Evolutionary conservation across 108 stramenopile species (phyloP), one percentile per base, ranked within the genome.

Genomic region (Fistulifera solaris): DNA sequence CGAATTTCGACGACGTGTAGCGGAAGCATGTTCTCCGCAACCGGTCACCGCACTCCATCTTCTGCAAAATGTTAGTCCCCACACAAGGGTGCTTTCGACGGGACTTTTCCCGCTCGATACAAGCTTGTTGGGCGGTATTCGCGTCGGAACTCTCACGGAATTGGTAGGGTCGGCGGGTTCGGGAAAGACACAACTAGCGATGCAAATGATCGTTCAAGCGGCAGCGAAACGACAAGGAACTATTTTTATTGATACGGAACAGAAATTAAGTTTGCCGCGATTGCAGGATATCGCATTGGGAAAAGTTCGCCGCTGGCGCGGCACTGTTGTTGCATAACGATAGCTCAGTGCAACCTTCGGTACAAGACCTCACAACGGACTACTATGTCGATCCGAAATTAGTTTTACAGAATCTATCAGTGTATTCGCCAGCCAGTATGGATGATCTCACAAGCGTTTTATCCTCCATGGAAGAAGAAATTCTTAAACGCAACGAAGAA

Each of bases 211-310:
- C 40, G 50, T 85, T 4, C 47, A 62, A 45, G 85, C 87, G n/a
- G 83, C 84, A 19, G 73, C 46, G 26, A 54, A 60, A 1, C 63
- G 66, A 18, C 78, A 78, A 31, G 84, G 84, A 17, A 27, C 70
- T 14, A 69, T 92, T 14, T 92, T 81, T 38, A 71, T 92, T 47
- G 90, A 92, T 55, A 75, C 90, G 10, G 90, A 92, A 70, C 65
- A 62, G 51, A 91, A 87, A 71, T 27, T 91, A 48, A 82, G 67
- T 28, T 54, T 87, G 25, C 39, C 27, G 17, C 68, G 90, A 22
- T 41, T 92, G 28, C 51, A 62, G 25, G 86, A 92, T 54, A 85
- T 92, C 48, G 71, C 31, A 17, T 12, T 5, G 21, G 6, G 38
- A n/a, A 12, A 19, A 50, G 39, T 16, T 40, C 8, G 31, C 31